These are phyloP conservation scores for Scedosporium apiospermum DNA, from an alignment of 2,329 filamentous ascomycete genomes.

Conservation along the genomic window DNA sequence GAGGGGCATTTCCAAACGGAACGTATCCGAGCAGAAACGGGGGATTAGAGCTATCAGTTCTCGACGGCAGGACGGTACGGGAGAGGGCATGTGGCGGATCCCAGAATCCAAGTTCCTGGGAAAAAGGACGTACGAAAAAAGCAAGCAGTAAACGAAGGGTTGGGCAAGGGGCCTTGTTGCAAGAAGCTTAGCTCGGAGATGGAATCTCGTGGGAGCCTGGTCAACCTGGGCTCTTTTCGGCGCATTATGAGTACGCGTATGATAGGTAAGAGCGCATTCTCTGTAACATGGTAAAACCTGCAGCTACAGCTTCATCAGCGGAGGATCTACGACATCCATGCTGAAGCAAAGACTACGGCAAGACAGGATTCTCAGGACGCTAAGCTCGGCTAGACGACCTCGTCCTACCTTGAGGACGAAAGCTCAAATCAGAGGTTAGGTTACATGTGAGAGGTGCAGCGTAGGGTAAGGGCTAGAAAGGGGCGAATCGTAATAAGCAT, in stretches of 20 bases:
- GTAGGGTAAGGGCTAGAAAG: too few species aligned
- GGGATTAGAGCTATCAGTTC: neutral
- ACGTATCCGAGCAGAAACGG: neutral
- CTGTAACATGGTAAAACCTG: slow-evolving; percentile 4
- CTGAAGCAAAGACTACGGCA: neutral
- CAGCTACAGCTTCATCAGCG: slow-evolving; percentile 3
- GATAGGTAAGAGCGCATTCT: neutral
- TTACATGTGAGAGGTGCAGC: too few species aligned
- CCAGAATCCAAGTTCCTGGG: slow-evolving; percentile 3
- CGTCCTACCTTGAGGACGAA: too few species aligned
- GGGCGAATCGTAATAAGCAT: too few species aligned
- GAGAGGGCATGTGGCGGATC: neutral
- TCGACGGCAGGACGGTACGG: neutral
- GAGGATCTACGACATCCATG: slow-evolving; percentile 1
- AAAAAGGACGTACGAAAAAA: slow-evolving; percentile 2
- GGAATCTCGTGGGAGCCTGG: neutral
- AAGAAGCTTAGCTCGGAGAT: neutral
- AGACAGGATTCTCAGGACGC: too few species aligned
- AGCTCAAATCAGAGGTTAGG: too few species aligned
- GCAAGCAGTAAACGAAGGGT: neutral
- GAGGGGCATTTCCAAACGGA: neutral
- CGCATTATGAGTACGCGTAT: neutral
- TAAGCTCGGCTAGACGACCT: too few species aligned
- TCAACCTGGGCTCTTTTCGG: neutral
- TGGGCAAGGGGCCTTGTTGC: neutral